Evolutionary conservation across 208 protist genomes (phyloP).

Genomic region (Borovskyia barvae): DNA sequence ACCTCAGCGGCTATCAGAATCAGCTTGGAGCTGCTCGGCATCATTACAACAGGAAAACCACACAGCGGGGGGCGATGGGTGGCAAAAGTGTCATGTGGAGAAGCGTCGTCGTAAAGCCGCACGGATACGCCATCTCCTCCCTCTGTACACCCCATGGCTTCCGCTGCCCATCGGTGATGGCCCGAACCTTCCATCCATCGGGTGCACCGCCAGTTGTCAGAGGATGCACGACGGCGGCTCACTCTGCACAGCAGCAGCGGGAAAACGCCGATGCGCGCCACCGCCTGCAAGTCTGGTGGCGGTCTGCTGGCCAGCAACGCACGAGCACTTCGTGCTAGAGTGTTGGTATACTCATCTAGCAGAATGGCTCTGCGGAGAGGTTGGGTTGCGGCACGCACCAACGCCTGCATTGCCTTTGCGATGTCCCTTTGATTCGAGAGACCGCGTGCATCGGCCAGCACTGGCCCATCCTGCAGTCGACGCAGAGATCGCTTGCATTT

Average conservation of each 20-base stretch:
- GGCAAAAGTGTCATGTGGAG: too few relatives aligned
- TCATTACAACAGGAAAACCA: too few relatives aligned
- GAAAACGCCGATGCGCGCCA: not conserved
- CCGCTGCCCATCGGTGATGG: too few relatives aligned
- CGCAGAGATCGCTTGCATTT: constrained; percentile 8
- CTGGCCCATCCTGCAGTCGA: constrained; percentile 1
- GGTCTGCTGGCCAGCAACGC: constrained; percentile 5
- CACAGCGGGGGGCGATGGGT: too few relatives aligned
- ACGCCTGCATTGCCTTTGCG: constrained; percentile 3
- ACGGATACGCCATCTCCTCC: too few relatives aligned
- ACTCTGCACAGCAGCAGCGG: not conserved
- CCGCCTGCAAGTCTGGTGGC: not conserved
- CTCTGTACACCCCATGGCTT: too few relatives aligned
- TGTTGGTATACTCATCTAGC: constrained; percentile 38
- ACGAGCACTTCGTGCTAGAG: constrained; percentile 5
- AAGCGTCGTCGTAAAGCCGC: too few relatives aligned
- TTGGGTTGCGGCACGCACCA: constrained; percentile 31
- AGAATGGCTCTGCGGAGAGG: constrained; percentile 26
- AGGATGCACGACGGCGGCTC: not conserved
- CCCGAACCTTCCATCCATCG: too few relatives aligned
- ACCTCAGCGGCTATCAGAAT: too few relatives aligned
- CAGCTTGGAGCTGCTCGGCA: too few relatives aligned
- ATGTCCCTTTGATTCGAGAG: not conserved
- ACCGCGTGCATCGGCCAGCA: too few relatives aligned
- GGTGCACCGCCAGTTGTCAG: too few relatives aligned